phyloP scores from a whole-genome alignment of 495 filamentous ascomycete species.

The Penicillium longicatenatum region DNA sequence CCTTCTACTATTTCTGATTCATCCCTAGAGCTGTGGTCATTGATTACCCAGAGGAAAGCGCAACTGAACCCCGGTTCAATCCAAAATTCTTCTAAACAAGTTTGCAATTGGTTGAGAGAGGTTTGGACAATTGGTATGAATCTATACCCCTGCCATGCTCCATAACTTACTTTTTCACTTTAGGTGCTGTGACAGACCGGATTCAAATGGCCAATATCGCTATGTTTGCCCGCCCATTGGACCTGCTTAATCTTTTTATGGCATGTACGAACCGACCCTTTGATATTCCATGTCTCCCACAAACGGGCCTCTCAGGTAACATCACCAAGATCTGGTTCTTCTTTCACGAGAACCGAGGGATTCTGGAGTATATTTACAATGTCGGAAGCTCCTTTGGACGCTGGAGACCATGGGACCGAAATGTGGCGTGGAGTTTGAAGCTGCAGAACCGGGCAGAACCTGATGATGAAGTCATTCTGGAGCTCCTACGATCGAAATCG shows the following conservation, averaged over 20 bases:
- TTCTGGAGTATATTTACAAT: constrained; percentile 43
- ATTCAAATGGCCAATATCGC: constrained; percentile 45
- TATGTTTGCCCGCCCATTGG: constrained; percentile 41
- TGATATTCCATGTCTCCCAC: constrained; percentile 19
- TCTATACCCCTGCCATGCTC: neutral
- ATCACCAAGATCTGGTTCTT: constrained; percentile 42
- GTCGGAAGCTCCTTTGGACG: constrained; percentile 24
- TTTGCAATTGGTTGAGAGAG: constrained; percentile 77
- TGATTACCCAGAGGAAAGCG: constrained; percentile 55
- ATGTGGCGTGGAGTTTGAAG: constrained; percentile 25
- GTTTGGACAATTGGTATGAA: constrained; percentile 74
- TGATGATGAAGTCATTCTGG: constrained; percentile 46
- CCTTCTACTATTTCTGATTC: constrained; percentile 80
- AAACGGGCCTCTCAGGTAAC: constrained; percentile 28
- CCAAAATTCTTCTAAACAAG: constrained; percentile 63
- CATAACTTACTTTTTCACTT: neutral
- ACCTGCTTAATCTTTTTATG: constrained; percentile 40
- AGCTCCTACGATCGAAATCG: constrained; percentile 47
- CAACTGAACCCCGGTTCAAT: constrained; percentile 62
- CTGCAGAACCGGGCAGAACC: constrained; percentile 32
- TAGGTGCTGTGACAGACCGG: constrained; percentile 41
- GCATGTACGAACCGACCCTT: constrained; percentile 44
- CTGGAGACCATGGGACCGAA: constrained; percentile 31
- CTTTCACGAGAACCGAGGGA: constrained; percentile 32
- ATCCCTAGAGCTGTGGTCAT: constrained; percentile 71